phyloP scores from a whole-genome alignment of 2,329 filamentous ascomycete genomes.

The Xylariaceae sp. region DNA sequence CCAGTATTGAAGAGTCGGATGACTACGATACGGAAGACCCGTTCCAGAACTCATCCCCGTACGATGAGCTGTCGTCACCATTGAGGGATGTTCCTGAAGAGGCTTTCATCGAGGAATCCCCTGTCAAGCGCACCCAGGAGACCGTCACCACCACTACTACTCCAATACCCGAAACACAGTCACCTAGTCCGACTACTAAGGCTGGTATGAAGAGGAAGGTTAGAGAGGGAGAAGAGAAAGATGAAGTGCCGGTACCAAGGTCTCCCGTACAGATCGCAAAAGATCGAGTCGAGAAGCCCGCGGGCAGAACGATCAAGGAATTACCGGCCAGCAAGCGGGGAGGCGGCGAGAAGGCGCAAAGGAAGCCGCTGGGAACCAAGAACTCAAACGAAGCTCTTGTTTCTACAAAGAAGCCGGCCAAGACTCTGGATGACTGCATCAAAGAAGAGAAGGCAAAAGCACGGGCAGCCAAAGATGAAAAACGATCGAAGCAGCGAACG shows the following conservation, averaged over 20 bases:
- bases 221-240: slow-evolving; percentile 50
- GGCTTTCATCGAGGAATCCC: neutral
- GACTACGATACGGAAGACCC: slow-evolving; percentile 4
- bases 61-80: neutral
- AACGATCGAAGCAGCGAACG: slow-evolving; percentile 13
- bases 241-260: slow-evolving; percentile 33
- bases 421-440: slow-evolving; percentile 29
- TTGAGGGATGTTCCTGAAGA: slow-evolving; percentile 5
- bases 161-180: slow-evolving; percentile 13
- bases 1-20: slow-evolving; percentile 13
- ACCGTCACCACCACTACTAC: neutral
- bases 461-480: slow-evolving; percentile 27
- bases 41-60: neutral
- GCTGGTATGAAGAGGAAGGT: slow-evolving; percentile 55
- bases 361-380: slow-evolving; percentile 51
- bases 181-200: slow-evolving; percentile 35
- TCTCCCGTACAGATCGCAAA: slow-evolving; percentile 29
- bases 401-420: slow-evolving; percentile 51
- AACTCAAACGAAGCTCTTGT: slow-evolving; percentile 55
- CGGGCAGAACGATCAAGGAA: slow-evolving; percentile 42
- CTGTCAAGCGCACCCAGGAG: slow-evolving; percentile 2
- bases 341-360: slow-evolving; percentile 33
- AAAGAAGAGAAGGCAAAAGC: slow-evolving; percentile 39
- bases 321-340: slow-evolving; percentile 40
- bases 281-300: slow-evolving; percentile 31